phyloP scores from a whole-genome alignment of 768 basidiomycete genomes.

The Chalciporus pseudorubinellus region DNA sequence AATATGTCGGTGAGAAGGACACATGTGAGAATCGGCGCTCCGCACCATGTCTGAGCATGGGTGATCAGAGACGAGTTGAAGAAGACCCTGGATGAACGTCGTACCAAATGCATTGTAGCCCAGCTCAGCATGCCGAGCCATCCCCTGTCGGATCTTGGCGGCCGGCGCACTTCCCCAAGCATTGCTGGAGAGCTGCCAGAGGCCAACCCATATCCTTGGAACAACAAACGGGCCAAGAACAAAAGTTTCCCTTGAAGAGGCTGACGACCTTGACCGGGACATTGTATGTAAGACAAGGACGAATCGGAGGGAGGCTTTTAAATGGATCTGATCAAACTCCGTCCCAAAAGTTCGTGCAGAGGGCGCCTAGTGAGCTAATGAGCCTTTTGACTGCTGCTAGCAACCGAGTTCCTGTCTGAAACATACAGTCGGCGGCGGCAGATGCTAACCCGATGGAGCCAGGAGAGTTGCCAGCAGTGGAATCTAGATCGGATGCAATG shows the following conservation, averaged over 20 bases:
- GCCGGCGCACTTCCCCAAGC: constrained; percentile 80
- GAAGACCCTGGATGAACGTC: constrained; percentile 14
- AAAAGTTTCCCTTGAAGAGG: constrained; percentile 42
- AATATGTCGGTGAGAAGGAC: constrained; percentile 2
- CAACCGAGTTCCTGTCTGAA: constrained; percentile 7
- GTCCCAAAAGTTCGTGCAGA: constrained; percentile 20
- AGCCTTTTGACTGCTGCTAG: background rate
- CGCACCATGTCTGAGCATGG: constrained; percentile 54
- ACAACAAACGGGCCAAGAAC: constrained; percentile 53
- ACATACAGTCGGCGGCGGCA: background rate
- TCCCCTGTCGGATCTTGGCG: constrained; percentile 60
- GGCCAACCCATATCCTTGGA: constrained; percentile 71
- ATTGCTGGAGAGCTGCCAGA: constrained; percentile 85
- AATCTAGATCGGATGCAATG: constrained; percentile 1
- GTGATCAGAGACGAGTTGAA: constrained; percentile 13
- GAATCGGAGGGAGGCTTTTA: constrained; percentile 17
- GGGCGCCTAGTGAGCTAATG: constrained; percentile 3
- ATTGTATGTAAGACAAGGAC: constrained; percentile 18
- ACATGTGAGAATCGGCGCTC: constrained; percentile 10
- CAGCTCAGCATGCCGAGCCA: constrained; percentile 58
- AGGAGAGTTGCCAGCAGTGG: constrained; percentile 3
- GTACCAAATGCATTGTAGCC: constrained; percentile 51
- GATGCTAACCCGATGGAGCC: background rate
- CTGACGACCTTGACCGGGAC: constrained; percentile 15
- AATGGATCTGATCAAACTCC: constrained; percentile 32